Evolutionary conservation across 2,329 filamentous ascomycete genomes (phyloP).

Genomic region (Aureobasidium leucospermi): DNA sequence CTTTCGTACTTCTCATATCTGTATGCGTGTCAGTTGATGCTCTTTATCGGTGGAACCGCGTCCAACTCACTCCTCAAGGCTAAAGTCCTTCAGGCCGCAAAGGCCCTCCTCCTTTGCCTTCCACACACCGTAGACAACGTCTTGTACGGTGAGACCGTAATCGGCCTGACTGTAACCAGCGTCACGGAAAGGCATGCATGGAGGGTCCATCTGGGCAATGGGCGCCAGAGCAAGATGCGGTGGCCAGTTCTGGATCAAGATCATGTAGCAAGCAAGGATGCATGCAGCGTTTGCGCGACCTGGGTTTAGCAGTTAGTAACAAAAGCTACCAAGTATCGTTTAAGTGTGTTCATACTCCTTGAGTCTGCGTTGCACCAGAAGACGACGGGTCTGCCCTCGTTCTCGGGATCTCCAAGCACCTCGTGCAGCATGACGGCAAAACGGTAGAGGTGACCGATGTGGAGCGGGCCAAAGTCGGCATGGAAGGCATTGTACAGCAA

Average conservation of each 20-base stretch:
- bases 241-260: slow-evolving; percentile 94
- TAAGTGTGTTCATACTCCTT: slow-evolving; percentile 58
- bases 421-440: slow-evolving; percentile 96
- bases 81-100: slow-evolving; percentile 87
- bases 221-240: slow-evolving; percentile 91
- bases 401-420: slow-evolving; percentile 83
- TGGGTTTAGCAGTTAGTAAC: slow-evolving; percentile 31
- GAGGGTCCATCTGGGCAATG: slow-evolving; percentile 92
- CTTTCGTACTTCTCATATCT: slow-evolving; percentile 89
- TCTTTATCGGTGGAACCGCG: neutral
- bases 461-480: slow-evolving; percentile 93
- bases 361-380: slow-evolving; percentile 94
- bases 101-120: slow-evolving; percentile 94
- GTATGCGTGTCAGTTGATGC: neutral
- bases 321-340: slow-evolving; percentile 14
- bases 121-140: slow-evolving; percentile 97
- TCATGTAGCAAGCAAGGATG: slow-evolving; percentile 96
- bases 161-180: slow-evolving; percentile 98
- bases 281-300: slow-evolving; percentile 90
- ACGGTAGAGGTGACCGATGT: slow-evolving; percentile 94
- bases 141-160: slow-evolving; percentile 90
- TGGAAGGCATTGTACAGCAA: slow-evolving; percentile 98
- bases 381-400: slow-evolving; percentile 82
- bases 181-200: slow-evolving; percentile 97
- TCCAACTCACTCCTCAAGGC: slow-evolving; percentile 70